Evolutionary conservation across 306 rosid genomes (phyloP).

Genomic region (Prunus salicina): DNA sequence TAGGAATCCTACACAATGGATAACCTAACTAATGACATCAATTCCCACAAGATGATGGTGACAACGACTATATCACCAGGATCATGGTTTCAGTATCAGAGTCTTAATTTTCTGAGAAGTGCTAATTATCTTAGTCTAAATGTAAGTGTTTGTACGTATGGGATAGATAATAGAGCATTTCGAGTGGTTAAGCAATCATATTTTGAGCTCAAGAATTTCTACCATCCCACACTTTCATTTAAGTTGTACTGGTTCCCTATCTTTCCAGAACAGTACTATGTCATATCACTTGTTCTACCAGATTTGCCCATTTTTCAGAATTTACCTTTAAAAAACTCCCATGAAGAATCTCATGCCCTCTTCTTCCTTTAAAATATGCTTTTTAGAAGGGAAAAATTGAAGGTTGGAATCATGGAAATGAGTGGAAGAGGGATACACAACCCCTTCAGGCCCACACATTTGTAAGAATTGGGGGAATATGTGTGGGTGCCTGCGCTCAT

Average conservation of each 20-base stretch:
- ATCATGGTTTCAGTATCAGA: neutral
- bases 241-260: neutral
- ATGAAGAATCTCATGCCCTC: too few relatives aligned
- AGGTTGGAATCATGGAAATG: too few relatives aligned
- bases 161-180: neutral
- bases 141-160: neutral
- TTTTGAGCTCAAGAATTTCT: neutral
- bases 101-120: neutral
- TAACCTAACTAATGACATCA: neutral
- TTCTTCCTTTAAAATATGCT: too few relatives aligned
- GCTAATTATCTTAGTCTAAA: neutral
- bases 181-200: neutral
- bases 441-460: too few relatives aligned
- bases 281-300: neutral
- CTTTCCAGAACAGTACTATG: neutral
- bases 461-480: too few relatives aligned
- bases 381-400: too few relatives aligned
- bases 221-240: neutral
- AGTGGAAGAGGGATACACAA: too few relatives aligned
- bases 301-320: neutral
- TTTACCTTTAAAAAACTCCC: too few relatives aligned
- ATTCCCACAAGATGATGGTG: neutral
- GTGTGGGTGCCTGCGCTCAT: too few relatives aligned
- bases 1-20: neutral
- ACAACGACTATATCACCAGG: neutral